A percentile compares a stretch with the other conserved stretches of the same genome.
phyloP scores from a whole-genome alignment of 2,329 filamentous ascomycete species.

The Curvularia lunata region DNA sequence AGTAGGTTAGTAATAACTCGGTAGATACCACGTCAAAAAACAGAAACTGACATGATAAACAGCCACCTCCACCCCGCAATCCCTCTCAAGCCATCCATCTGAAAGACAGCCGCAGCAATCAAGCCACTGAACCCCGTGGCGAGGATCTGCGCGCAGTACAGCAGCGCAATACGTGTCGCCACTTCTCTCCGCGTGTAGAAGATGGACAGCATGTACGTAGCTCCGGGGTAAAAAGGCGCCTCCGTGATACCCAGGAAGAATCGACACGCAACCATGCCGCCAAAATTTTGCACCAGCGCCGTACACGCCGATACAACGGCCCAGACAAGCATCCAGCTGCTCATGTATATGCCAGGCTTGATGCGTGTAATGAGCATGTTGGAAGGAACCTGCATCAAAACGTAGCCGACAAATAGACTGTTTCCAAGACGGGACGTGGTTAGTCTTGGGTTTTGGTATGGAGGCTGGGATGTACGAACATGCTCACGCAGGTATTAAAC shows the following conservation, averaged over 20 bases:
- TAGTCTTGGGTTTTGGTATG: not conserved
- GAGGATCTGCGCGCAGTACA: conserved; percentile 51
- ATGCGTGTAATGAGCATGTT: conserved; percentile 53
- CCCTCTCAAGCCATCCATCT: conserved; percentile 35
- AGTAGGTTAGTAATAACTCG: not conserved
- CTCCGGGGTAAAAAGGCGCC: conserved; percentile 63
- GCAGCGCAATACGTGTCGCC: conserved; percentile 44
- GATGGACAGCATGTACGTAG: conserved; percentile 66
- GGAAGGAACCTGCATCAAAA: conserved; percentile 48
- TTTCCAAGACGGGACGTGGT: not conserved
- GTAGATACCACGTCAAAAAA: too few species aligned
- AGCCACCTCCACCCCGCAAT: conserved; percentile 50
- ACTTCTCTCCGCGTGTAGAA: conserved; percentile 67
- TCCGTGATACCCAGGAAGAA: conserved; percentile 44
- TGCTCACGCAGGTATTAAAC: conserved; percentile 58
- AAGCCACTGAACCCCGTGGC: conserved; percentile 54
- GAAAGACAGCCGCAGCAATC: conserved; percentile 50
- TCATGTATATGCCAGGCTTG: conserved; percentile 42
- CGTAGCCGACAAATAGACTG: conserved; percentile 58
- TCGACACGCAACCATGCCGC: conserved; percentile 40
- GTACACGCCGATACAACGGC: conserved; percentile 45
- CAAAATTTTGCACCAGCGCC: conserved; percentile 42
- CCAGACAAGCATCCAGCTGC: conserved; percentile 47
- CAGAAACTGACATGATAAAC: conserved; percentile 46
- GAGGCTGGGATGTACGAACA: conserved; percentile 12